phyloP scores from a whole-genome alignment of 768 basidiomycete species.

The Lactarius pseudohatsudake region DNA sequence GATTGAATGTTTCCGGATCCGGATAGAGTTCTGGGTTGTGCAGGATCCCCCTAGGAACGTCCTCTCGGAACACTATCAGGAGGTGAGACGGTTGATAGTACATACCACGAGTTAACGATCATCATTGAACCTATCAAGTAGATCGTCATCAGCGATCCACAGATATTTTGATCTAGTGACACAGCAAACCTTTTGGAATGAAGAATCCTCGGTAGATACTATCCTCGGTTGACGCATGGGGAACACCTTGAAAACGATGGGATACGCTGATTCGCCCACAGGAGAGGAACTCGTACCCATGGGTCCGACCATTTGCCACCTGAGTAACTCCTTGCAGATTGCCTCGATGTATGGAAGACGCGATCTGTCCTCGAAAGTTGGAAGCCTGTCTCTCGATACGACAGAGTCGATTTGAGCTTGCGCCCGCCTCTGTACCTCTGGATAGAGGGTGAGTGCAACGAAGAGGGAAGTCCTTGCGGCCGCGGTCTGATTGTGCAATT shows the following conservation, averaged over 20 bases:
- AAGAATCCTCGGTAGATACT: no score
- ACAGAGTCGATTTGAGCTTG: conserved; percentile 35
- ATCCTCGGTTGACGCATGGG: no score
- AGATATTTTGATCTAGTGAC: no score
- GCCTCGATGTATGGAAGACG: conserved; percentile 34
- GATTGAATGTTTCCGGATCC: conserved; percentile 15
- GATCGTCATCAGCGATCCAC: background rate
- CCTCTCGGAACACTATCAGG: no score
- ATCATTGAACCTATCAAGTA: conserved; percentile 18
- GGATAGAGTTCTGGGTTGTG: background rate
- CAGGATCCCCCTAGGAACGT: background rate
- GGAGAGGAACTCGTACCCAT: conserved; percentile 10
- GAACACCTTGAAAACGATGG: no score
- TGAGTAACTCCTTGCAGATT: conserved; percentile 31
- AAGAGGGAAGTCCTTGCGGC: conserved; percentile 31
- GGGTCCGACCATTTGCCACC: conserved; percentile 30
- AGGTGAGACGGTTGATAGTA: no score
- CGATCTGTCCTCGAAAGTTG: conserved; percentile 32
- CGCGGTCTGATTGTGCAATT: conserved; percentile 14
- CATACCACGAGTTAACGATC: background rate
- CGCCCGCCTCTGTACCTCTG: conserved; percentile 33
- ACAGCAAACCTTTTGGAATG: no score
- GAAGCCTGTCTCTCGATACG: conserved; percentile 31
- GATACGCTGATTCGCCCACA: no score
- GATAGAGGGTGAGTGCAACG: conserved; percentile 34